These are phyloP conservation scores for Sonneratia caseolaris DNA, from an alignment of 345 rosid genomes.

Conservation along the genomic window DNA sequence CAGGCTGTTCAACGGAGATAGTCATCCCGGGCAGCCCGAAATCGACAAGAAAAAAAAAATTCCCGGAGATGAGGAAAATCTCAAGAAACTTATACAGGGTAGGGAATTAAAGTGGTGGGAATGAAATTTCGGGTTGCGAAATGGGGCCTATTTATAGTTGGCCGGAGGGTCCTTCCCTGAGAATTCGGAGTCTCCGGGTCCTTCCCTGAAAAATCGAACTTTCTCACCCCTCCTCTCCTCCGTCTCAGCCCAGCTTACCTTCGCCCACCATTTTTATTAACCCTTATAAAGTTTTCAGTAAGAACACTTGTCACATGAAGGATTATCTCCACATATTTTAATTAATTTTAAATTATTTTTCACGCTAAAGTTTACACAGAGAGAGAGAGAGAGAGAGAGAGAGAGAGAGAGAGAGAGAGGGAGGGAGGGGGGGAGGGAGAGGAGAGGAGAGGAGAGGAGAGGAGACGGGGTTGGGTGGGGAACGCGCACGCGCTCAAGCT, in stretches of 20 bases:
- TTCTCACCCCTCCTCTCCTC: background rate
- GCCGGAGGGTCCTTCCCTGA: constrained; percentile 40
- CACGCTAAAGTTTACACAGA: background rate
- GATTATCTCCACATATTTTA: background rate
- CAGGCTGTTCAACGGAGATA: constrained; percentile 32
- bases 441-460: background rate
- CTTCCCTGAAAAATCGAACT: constrained; percentile 23
- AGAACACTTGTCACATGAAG: too few species aligned
- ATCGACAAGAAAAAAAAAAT: background rate
- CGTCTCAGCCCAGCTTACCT: background rate
- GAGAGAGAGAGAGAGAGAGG: background rate
- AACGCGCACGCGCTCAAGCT: too few species aligned
- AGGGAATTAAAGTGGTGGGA: background rate
- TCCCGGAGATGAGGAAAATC: background rate
- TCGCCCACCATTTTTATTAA: background rate
- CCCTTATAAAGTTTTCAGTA: too few species aligned
- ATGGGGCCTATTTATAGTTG: constrained; percentile 32
- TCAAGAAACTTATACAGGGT: background rate
- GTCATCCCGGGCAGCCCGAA: constrained; percentile 27
- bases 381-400: background rate
- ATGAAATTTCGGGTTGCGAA: background rate
- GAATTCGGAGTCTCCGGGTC: constrained; percentile 31
- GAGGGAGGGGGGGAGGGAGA: background rate
- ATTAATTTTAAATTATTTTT: too few species aligned
- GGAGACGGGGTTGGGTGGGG: too few species aligned